Percentiles rank a stretch among this genome's conserved stretches.
Evolutionary conservation across 768 basidiomycete genomes (phyloP).

Genomic region (Tephrocybe sp.): DNA sequence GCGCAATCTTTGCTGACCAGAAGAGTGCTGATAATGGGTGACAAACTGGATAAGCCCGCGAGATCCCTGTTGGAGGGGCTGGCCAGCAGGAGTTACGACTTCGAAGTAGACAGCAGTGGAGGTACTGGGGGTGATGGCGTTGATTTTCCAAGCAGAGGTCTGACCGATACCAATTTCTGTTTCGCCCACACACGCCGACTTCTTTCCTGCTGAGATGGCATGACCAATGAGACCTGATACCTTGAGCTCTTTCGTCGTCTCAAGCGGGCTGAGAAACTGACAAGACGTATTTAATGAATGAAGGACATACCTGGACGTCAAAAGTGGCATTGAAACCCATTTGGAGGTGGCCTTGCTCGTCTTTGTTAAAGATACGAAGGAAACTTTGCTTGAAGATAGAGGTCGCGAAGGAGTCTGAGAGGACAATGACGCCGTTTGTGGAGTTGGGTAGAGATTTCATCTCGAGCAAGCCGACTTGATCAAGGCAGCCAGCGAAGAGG

Average conservation of each 20-base stretch:
- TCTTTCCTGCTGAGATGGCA: conserved; percentile 96
- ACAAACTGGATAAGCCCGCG: conserved; percentile 97
- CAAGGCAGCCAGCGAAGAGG: conserved; percentile 94
- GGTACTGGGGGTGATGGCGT: conserved; percentile 83
- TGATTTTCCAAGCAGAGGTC: conserved; percentile 98
- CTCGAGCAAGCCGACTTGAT: conserved; percentile 96
- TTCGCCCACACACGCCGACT: conserved; percentile 94
- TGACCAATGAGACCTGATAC: conserved; percentile 98
- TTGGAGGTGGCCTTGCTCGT: conserved; percentile 85
- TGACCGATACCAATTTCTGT: conserved; percentile 99
- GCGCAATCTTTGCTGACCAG: conserved; percentile 90
- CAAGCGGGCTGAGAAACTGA: not conserved
- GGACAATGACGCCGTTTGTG: conserved; percentile 94
- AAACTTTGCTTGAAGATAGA: conserved; percentile 99
- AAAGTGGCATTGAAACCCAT: conserved; percentile 99
- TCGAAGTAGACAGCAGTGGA: conserved; percentile 96
- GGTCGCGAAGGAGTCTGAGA: conserved; percentile 96
- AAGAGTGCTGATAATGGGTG: conserved; percentile 97
- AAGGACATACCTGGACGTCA: conserved; percentile 78
- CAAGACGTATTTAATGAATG: not conserved
- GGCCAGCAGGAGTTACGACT: conserved; percentile 95
- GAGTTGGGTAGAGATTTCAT: conserved; percentile 96
- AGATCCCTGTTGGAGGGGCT: conserved; percentile 84
- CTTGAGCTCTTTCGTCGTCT: conserved; percentile 99
- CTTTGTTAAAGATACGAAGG: conserved; percentile 89